Base-by-base conservation (phyloP, 306 rosid species). In the Argentina anserina region DNA sequence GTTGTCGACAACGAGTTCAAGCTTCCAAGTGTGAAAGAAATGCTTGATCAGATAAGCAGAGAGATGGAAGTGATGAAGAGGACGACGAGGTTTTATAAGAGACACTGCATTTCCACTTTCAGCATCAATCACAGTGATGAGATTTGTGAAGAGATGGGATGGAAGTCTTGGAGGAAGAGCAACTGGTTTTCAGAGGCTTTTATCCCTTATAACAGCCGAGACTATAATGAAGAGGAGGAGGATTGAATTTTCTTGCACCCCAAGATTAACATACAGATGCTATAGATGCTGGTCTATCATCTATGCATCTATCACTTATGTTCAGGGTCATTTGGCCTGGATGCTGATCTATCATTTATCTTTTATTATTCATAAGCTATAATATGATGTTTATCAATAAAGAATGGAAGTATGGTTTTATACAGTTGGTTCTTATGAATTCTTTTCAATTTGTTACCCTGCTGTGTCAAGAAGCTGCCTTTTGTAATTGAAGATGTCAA, bases 41-140 rank as follows among this genome's bases (percentile, higher is more conserved):
- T 89, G 90, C 79, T 84, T 18, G 67, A 67, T 9, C 87, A 86
- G 31, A 59, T 67, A 3, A 10, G 55, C 10, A 1, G 55, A 72
- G 91, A 89, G 72, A 58, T 78, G 7, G 69, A 80, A 53, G 80
- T 81, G 62, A 89, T 89, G 93, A 89, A 81, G 80, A 82, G 70
- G 74, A 72, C 81, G 3, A 84, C 89, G 2, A 60, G 87, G 41
- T 89, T 86, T 45, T 86, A 86, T 69, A 81, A 81, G 79, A 78
- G 86, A 60, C 88, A 81, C 39, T 89, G 87, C 79, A 89, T 87
- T 82, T 89, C 96, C 25, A 89, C 91, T 15, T 87, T 82, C 74
- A 89, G 95, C 42, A 89, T 89, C 70, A 83, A 89, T 68, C 92
- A 87, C 74, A 85, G 79, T 17, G 96, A 89, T 52, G 86, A 76